Base-by-base conservation (phyloP, 1,284 basidiomycete species). In the Moesziomyces antarcticus region DNA sequence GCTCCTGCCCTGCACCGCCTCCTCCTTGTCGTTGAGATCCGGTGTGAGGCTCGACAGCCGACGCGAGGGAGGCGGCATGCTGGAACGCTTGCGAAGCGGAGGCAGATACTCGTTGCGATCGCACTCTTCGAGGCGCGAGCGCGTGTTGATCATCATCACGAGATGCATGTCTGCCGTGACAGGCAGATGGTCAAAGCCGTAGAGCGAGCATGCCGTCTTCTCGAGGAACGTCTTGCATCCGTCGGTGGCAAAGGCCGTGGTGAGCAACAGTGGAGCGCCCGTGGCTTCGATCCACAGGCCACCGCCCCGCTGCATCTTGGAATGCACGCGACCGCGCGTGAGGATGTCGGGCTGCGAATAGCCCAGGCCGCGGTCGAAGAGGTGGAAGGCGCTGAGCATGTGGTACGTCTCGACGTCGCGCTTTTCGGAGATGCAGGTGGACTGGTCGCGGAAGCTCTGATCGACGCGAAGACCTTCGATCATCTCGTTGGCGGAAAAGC, bases 171-270 rank as follows among this genome's bases (percentile, higher is more conserved):
- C 59, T 40, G 41, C 56, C 0, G 70, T 73, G 43, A 52, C 27
- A 16, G 70, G 53, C 21, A 73, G 44, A 48, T 63, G 56, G 9
- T 65, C 58, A 25, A 73, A 67, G 18, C 70, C 70, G 37, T 61
- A 47, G 21, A 74, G 45, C n/a, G 62, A 65, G 46, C 72, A 74
- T 6, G 72, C 72, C 14, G 55, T 74, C 45, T 65, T 69, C 22
- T 74, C 72, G 24, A 74, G 50, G 35, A 74, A 74, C 2, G 66
- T 59, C 50, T 74, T 74, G 66, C 72, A 74, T 16, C 61, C 56
- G 27, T 65, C 72, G 8, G 66, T 69, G 27, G 55, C 62, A 40
- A 74, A 59, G 13, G 66, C 66, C 5, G 72, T 64, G 49, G 72
- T 74, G 49, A 74, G 66, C 22, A 69, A 44, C 25, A 65, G 27